These are phyloP conservation scores for Trapa bicornis DNA, from an alignment of 345 rosid species.

Conservation along the genomic window DNA sequence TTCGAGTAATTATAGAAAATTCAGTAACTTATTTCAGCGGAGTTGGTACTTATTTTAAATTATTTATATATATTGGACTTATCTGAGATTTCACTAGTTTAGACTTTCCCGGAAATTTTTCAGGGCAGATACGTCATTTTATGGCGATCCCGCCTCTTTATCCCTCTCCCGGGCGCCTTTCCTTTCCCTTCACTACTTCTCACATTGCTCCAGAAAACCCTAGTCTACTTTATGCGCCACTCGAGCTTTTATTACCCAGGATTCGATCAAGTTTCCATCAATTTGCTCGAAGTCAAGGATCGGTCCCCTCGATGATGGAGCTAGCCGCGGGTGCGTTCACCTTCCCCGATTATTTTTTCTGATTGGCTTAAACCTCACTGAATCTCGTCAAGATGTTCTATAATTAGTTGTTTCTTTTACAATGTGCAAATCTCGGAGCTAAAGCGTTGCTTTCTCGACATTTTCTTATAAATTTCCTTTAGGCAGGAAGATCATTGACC, in stretches of 20 bases:
- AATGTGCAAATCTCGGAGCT: too few relatives aligned
- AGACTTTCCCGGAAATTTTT: neutral
- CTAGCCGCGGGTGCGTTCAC: neutral
- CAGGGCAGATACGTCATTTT: neutral
- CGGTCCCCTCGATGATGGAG: conserved; percentile 4
- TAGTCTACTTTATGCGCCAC: neutral
- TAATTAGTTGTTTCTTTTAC: too few relatives aligned
- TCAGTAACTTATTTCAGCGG: too few relatives aligned
- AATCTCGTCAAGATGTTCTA: too few relatives aligned
- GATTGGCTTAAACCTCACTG: too few relatives aligned
- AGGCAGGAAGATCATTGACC: conserved; percentile 7
- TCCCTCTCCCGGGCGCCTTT: neutral
- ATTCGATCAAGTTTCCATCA: neutral
- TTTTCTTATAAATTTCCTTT: neutral
- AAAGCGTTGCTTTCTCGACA: neutral
- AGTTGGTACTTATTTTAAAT: too few relatives aligned
- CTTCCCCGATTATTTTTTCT: neutral
- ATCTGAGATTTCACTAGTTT: too few relatives aligned
- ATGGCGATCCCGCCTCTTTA: neutral
- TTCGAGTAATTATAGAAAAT: too few relatives aligned
- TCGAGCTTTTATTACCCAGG: too few relatives aligned
- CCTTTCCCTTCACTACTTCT: neutral
- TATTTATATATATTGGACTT: too few relatives aligned
- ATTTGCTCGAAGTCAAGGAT: conserved; percentile 3
- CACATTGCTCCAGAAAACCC: neutral